Base-by-base conservation (phyloP, 2,329 filamentous ascomycete genomes). In the Verticillium nonalfalfae region DNA sequence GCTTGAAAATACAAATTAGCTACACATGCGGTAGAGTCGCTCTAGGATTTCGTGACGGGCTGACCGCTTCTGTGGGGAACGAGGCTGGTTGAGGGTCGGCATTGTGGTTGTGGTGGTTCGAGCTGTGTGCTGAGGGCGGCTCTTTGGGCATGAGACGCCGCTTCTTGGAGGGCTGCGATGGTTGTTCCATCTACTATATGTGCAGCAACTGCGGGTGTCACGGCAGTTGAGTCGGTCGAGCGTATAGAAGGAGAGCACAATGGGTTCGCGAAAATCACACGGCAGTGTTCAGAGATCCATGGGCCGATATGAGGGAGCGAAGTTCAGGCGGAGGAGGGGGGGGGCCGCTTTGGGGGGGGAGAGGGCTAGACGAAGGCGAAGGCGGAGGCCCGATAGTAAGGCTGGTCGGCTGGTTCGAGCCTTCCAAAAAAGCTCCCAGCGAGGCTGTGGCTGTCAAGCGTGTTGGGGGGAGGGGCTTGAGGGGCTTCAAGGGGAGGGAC, bases 151-250 rank as follows among this genome's bases (percentile, higher is more conserved):
- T 57, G n/a, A 66, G 62, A 50, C 64, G 57, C 54, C 65, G 59
- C 58, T 64, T 65, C 38, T 66, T 66, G 57, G 63, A 45, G 35
- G 64, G 64, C 50, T 64, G 63, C 57, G 60, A 61, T 36, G 63
- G 60, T 60, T 66, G 60, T 60, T 66, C 65, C 65, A 66, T 66
- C 62, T 63, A 60, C 61, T 40, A 18, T n/a, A 52, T 31, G 45
- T 10, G 45, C 45, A 26, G 45, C 45, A 52, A 52, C 18, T n/a
- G 45, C 21, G 45, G n/a, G 9, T 10, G 21, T 52, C 21, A 52
- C 45, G 45, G 45, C 45, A 52, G 45, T 18, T 45, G 39, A 15
- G 39, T n/a, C 14, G 39, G 39, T 45, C 15, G 39, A 45, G 21
- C 21, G 45, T 31, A 10, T 52, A 18, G 18, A 10, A 18, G 9